Conservation (phyloP, 352 stramenopile genomes). For the Globisporangium rhizosaccharum region DNA sequence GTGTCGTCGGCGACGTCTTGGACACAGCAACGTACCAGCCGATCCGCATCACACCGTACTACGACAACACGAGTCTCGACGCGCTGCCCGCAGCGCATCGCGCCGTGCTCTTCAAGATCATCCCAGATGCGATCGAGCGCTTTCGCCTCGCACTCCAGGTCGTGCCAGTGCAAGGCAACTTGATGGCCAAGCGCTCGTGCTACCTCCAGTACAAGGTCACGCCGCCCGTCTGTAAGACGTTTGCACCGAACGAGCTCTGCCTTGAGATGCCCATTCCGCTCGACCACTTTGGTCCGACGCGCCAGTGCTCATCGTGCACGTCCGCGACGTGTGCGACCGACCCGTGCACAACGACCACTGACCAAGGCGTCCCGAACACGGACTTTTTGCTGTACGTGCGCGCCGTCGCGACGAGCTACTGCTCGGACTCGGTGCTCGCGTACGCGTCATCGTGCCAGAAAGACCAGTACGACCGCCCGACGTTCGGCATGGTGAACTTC, state of each 20-base stretch:
- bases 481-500: conserved; percentile 83
- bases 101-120: conserved; percentile 40
- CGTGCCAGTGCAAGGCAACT: conserved; percentile 55
- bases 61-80: conserved; percentile 46
- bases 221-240: conserved; percentile 46
- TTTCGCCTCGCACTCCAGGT: conserved; percentile 53
- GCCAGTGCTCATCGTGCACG: conserved; percentile 37
- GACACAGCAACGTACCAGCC: conserved; percentile 25
- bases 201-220: conserved; percentile 48
- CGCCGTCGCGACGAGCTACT: conserved; percentile 43
- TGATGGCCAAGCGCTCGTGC: conserved; percentile 58
- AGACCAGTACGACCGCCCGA: conserved; percentile 79
- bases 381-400: conserved; percentile 78
- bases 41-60: conserved; percentile 65
- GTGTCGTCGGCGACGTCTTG: conserved; percentile 20
- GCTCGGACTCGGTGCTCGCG: conserved; percentile 42
- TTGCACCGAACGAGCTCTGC: conserved; percentile 48
- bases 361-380: conserved; percentile 32
- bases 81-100: conserved; percentile 29
- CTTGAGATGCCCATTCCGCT: conserved; percentile 69
- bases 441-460: conserved; percentile 82
- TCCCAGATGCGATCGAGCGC: conserved; percentile 58
- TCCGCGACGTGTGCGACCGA: conserved; percentile 34
- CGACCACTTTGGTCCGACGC: conserved; percentile 50
- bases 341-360: conserved; percentile 23